These are phyloP conservation scores for Candida andamanensis DNA, from an alignment of 805 yeast species.

Conservation along the genomic window DNA sequence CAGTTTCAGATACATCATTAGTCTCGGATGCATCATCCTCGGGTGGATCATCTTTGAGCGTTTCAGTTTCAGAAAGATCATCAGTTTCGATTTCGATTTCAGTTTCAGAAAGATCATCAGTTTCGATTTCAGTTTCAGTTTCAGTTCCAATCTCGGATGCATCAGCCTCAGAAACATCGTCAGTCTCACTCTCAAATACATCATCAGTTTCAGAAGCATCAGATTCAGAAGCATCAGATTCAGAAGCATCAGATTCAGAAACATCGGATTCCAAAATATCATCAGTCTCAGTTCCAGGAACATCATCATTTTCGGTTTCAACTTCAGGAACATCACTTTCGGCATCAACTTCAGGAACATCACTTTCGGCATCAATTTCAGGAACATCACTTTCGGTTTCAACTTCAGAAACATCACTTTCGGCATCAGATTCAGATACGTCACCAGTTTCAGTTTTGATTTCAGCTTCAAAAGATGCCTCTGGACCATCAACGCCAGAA, in stretches of 20 bases:
- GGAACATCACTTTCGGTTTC: background rate
- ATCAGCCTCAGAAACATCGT: slow-evolving; percentile 7
- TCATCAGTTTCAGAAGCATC: slow-evolving; percentile 4
- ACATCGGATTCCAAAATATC: background rate
- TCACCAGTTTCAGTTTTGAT: background rate
- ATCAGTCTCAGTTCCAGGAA: background rate
- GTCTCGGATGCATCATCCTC: slow-evolving; percentile 1
- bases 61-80: background rate
- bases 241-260: slow-evolving; percentile 1
- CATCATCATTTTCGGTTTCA: slow-evolving; percentile 3
- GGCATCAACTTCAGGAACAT: slow-evolving; percentile 4
- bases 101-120: slow-evolving; percentile 1
- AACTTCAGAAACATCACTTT: slow-evolving; percentile 1
- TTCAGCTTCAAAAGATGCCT: slow-evolving; percentile 2
- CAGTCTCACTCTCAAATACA: slow-evolving; percentile 7
- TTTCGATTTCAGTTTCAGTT: slow-evolving; percentile 3
- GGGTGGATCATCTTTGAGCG: background rate
- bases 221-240: slow-evolving; percentile 1
- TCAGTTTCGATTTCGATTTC: slow-evolving; percentile 1
- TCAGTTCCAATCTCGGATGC: slow-evolving; percentile 3
- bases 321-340: slow-evolving; percentile 3
- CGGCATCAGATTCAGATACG: background rate
- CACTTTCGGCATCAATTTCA: slow-evolving; percentile 7
- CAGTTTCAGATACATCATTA: slow-evolving; percentile 2
- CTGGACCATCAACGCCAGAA: background rate